Percentiles rank a stretch among this genome's conserved stretches.
Conservation (phyloP, 192 early-diverging fungal species). For the Borealophlyctis nickersoniae region DNA sequence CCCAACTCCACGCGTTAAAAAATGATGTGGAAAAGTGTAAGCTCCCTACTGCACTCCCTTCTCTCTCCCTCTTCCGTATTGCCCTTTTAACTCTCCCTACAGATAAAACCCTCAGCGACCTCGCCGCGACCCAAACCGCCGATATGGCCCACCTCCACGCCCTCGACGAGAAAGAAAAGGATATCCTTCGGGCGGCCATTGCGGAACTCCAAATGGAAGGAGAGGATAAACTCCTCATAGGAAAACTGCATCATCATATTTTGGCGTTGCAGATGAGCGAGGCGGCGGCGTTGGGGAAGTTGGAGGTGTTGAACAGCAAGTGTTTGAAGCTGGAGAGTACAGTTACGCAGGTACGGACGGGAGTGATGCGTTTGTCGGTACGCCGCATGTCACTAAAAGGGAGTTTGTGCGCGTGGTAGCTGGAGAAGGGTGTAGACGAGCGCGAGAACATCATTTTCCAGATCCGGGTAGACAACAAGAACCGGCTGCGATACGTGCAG, state of each 20-base stretch:
- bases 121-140: constrained; percentile 43
- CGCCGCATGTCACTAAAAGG: background rate
- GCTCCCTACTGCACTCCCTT: background rate
- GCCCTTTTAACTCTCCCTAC: background rate
- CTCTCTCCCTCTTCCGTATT: background rate
- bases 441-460: constrained; percentile 43
- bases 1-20: constrained; percentile 18
- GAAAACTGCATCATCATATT: constrained; percentile 57
- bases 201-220: constrained; percentile 53
- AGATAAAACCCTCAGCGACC: constrained; percentile 49
- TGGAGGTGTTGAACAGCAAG: constrained; percentile 32
- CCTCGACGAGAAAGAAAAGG: constrained; percentile 46
- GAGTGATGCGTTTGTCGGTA: background rate
- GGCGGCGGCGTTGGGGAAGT: constrained; percentile 24
- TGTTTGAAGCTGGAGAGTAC: constrained; percentile 33
- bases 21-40: constrained; percentile 40
- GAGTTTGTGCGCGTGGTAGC: constrained; percentile 12
- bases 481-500: constrained; percentile 33
- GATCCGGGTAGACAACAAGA: constrained; percentile 36
- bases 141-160: constrained; percentile 36
- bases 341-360: constrained; percentile 32
- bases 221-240: constrained; percentile 57
- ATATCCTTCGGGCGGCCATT: constrained; percentile 40
- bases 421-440: constrained; percentile 40
- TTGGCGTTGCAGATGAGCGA: constrained; percentile 50